Evolutionary conservation across 805 yeast species (phyloP).

Genomic region (Metschnikowia continentalis): DNA sequence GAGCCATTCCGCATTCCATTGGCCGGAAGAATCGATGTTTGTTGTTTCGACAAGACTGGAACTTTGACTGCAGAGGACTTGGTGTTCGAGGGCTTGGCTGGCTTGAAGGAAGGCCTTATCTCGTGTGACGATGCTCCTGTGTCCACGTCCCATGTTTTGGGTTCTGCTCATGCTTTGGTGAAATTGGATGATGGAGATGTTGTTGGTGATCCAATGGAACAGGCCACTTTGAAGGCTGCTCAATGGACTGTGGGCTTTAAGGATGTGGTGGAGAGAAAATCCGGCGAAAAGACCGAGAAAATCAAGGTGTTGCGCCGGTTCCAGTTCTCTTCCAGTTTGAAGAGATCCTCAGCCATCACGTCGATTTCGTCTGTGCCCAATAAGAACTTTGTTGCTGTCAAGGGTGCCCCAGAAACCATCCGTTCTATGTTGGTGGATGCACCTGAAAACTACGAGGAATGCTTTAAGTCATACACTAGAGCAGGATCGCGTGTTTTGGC

Average conservation of each 20-base stretch:
- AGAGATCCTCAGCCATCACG: slow-evolving; percentile 89
- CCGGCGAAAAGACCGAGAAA: slow-evolving; percentile 36
- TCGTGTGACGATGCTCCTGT: slow-evolving; percentile 62
- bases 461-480: slow-evolving; percentile 86
- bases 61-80: slow-evolving; percentile 96
- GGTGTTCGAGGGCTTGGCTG: slow-evolving; percentile 94
- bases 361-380: slow-evolving; percentile 43
- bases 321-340: slow-evolving; percentile 94
- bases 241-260: slow-evolving; percentile 80
- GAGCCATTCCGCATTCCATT: slow-evolving; percentile 97
- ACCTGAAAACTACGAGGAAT: slow-evolving; percentile 78
- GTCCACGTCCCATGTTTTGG: slow-evolving; percentile 68
- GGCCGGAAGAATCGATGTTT: slow-evolving; percentile 96
- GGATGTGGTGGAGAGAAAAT: slow-evolving; percentile 56
- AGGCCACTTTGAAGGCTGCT: slow-evolving; percentile 85
- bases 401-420: slow-evolving; percentile 98
- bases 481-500: slow-evolving; percentile 96
- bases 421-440: slow-evolving; percentile 65
- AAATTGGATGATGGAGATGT: slow-evolving; percentile 92
- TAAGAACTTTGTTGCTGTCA: slow-evolving; percentile 70
- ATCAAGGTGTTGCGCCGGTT: slow-evolving; percentile 83
- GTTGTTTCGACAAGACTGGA: slow-evolving; percentile 98
- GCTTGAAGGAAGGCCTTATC: slow-evolving; percentile 52
- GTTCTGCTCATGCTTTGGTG: slow-evolving; percentile 95
- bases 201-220: slow-evolving; percentile 99